Conservation (phyloP, 495 filamentous ascomycete genomes). For the Penicillium tannophilum region DNA sequence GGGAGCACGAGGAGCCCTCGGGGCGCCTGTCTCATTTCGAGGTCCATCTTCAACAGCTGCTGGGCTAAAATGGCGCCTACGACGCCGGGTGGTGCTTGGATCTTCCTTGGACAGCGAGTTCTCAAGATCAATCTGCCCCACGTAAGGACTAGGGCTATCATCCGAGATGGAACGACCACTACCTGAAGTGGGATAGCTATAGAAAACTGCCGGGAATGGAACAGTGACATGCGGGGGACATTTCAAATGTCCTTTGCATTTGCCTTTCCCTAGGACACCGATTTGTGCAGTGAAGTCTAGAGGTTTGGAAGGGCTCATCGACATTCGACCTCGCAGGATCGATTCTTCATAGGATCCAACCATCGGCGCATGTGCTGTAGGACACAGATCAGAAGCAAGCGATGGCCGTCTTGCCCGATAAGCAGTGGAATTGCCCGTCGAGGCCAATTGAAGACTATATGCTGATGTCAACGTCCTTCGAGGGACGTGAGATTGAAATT, state of each 20-base stretch:
- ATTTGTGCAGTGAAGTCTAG: slow-evolving; percentile 95
- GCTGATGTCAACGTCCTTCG: slow-evolving; percentile 70
- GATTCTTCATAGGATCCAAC: slow-evolving; percentile 98
- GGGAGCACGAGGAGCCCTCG: slow-evolving; percentile 13
- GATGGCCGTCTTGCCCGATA: slow-evolving; percentile 68
- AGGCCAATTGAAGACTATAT: slow-evolving; percentile 58
- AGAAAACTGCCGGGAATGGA: slow-evolving; percentile 95
- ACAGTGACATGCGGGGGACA: slow-evolving; percentile 92
- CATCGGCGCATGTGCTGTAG: slow-evolving; percentile 87
- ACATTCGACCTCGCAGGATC: slow-evolving; percentile 93
- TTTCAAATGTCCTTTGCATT: slow-evolving; percentile 81
- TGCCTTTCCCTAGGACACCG: slow-evolving; percentile 85
- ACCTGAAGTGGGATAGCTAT: slow-evolving; percentile 76
- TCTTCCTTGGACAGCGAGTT: slow-evolving; percentile 62
- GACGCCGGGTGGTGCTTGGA: slow-evolving; percentile 42
- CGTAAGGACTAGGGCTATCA: slow-evolving; percentile 93
- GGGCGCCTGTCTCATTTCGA: slow-evolving; percentile 13
- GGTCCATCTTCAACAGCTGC: slow-evolving; percentile 26
- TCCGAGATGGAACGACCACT: slow-evolving; percentile 62
- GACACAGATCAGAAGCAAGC: slow-evolving; percentile 70
- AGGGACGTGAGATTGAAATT: slow-evolving; percentile 69
- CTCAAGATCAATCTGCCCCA: slow-evolving; percentile 90
- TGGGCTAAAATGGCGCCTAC: slow-evolving; percentile 51
- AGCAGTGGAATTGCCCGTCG: slow-evolving; percentile 62
- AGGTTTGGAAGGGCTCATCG: slow-evolving; percentile 91